These are phyloP conservation scores for Phytophthora melonis DNA, from an alignment of 352 stramenopile genomes.

Conservation along the genomic window DNA sequence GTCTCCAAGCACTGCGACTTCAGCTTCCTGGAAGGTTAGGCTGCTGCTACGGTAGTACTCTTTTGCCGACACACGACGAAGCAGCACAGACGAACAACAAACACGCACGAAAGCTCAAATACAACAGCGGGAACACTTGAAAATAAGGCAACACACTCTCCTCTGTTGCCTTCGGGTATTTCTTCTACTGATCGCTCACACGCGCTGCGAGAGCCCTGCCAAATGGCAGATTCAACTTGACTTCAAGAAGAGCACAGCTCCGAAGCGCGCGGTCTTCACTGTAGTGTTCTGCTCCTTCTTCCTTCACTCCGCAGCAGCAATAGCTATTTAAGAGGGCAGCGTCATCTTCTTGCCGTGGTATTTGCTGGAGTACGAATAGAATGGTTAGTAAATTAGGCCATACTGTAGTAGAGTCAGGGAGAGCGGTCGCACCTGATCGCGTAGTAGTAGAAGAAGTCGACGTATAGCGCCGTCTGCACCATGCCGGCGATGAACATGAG, in stretches of 20 bases:
- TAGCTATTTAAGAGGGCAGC: slow-evolving; percentile 74
- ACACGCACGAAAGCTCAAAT: neutral
- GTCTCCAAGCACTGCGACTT: slow-evolving; percentile 88
- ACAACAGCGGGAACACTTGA: slow-evolving; percentile 10
- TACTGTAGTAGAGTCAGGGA: neutral
- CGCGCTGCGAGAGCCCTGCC: slow-evolving; percentile 4
- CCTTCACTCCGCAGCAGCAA: slow-evolving; percentile 14
- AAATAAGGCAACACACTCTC: slow-evolving; percentile 26
- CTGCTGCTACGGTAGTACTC: slow-evolving; percentile 3
- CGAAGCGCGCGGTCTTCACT: slow-evolving; percentile 19
- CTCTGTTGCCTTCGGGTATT: slow-evolving; percentile 30
- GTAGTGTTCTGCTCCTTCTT: slow-evolving; percentile 19
- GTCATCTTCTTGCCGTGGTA: slow-evolving; percentile 93
- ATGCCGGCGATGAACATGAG: slow-evolving; percentile 99
- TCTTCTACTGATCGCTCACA: slow-evolving; percentile 39
- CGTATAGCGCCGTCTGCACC: slow-evolving; percentile 99
- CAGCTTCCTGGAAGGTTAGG: slow-evolving; percentile 64
- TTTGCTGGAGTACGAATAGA: slow-evolving; percentile 60
- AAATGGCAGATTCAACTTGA: slow-evolving; percentile 2
- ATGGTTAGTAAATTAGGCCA: slow-evolving; percentile 4
- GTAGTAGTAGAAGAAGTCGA: slow-evolving; percentile 99
- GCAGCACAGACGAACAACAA: too few relatives aligned
- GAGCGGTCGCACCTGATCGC: slow-evolving; percentile 76
- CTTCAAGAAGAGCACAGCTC: neutral
- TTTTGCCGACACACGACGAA: slow-evolving; percentile 4